Percentiles rank a stretch among this genome's conserved stretches.
Conservation (phyloP, 805 yeast species). For the Kluyveromyces nonfermentans region DNA sequence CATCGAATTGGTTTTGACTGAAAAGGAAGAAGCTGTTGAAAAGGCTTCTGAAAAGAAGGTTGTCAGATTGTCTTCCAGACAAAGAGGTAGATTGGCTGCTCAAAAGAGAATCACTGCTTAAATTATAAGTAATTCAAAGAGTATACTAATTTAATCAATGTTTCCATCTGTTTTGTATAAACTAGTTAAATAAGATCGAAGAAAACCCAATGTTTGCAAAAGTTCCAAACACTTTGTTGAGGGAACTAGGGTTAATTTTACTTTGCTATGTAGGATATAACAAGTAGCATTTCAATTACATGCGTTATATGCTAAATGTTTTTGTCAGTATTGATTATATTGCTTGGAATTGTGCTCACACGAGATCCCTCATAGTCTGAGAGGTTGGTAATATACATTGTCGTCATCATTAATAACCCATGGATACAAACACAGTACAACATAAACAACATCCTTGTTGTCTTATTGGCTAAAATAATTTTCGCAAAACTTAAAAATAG, state of each 20-base stretch:
- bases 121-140: constrained; percentile 9
- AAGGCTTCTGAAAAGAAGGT: constrained; percentile 70
- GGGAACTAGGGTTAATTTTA: too few relatives aligned
- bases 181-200: background rate
- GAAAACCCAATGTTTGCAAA: background rate
- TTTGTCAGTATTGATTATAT: background rate
- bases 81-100: constrained; percentile 82
- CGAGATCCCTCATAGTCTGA: constrained; percentile 38
- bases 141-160: constrained; percentile 4
- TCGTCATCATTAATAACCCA: constrained; percentile 55
- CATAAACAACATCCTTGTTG: constrained; percentile 63
- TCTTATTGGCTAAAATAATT: constrained; percentile 62
- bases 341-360: constrained; percentile 23
- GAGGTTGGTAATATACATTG: constrained; percentile 43
- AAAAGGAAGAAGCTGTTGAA: constrained; percentile 87
- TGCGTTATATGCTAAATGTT: background rate
- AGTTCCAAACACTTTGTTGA: background rate
- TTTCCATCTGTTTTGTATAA: background rate
- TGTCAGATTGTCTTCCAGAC: constrained; percentile 80
- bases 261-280: background rate
- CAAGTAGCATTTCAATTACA: background rate
- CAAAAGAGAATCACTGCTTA: constrained; percentile 79
- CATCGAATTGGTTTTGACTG: constrained; percentile 94
- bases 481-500: constrained; percentile 65
- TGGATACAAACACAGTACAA: constrained; percentile 70